phyloP scores from a whole-genome alignment of 345 rosid genomes.

The Excoecaria agallocha region DNA sequence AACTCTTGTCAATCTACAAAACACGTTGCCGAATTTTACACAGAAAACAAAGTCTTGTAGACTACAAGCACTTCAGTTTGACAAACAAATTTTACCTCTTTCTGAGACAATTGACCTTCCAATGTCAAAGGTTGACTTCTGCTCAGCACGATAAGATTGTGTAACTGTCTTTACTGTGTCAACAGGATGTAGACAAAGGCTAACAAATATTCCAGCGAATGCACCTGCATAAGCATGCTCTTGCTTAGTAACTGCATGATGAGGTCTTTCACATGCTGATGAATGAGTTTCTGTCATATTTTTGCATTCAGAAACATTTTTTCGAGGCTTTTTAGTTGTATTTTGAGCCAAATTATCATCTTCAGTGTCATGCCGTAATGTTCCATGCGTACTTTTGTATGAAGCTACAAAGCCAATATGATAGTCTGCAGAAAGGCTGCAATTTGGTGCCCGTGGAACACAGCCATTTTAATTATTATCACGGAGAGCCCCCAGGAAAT shows the following conservation, averaged over 20 bases:
- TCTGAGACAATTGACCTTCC: conserved; percentile 80
- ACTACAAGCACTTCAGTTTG: conserved; percentile 8
- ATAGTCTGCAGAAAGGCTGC: conserved; percentile 37
- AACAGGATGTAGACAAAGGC: conserved; percentile 90
- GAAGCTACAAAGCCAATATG: conserved; percentile 33
- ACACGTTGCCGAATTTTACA: conserved; percentile 4
- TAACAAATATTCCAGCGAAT: conserved; percentile 71
- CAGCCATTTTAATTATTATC: conserved; percentile 32
- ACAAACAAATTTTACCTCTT: conserved; percentile 51
- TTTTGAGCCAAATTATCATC: conserved; percentile 26
- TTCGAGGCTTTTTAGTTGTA: conserved; percentile 22
- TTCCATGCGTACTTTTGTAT: conserved; percentile 20
- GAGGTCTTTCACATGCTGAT: conserved; percentile 33
- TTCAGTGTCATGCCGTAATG: conserved; percentile 16
- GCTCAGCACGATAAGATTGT: conserved; percentile 66
- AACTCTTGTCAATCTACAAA: conserved; percentile 13
- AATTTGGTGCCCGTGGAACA: conserved; percentile 26
- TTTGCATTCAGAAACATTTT: conserved; percentile 20
- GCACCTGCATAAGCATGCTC: conserved; percentile 96
- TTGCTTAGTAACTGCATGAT: conserved; percentile 51
- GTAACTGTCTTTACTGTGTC: conserved; percentile 80
- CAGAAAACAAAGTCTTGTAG: neutral
- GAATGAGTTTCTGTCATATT: conserved; percentile 22
- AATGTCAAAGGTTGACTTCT: conserved; percentile 57
- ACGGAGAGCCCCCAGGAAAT: conserved; percentile 34